Conservation (phyloP, 768 basidiomycete genomes). For the Hypsizygus marmoreus region DNA sequence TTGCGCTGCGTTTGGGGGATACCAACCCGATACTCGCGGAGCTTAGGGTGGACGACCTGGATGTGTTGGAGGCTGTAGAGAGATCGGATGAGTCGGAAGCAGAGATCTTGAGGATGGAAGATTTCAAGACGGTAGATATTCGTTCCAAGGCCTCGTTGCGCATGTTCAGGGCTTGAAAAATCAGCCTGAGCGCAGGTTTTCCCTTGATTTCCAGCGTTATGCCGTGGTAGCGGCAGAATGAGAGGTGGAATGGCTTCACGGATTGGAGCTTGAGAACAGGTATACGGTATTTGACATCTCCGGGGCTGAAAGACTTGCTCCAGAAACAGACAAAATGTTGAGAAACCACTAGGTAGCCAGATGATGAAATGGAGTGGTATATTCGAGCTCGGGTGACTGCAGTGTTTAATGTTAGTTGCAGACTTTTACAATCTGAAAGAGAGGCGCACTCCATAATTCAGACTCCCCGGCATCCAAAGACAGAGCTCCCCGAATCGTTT, state of each 20-base stretch:
- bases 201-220: constrained; percentile 47
- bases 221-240: constrained; percentile 32
- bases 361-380: constrained; percentile 32
- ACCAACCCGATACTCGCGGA: too few relatives aligned
- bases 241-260: constrained; percentile 34
- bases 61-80: constrained; percentile 7
- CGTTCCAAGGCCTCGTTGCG: constrained; percentile 47
- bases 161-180: constrained; percentile 42
- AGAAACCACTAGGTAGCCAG: constrained; percentile 46
- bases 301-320: constrained; percentile 41
- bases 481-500: constrained; percentile 30
- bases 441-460: constrained; percentile 35
- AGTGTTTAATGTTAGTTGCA: background rate
- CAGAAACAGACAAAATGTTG: constrained; percentile 45
- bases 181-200: constrained; percentile 47
- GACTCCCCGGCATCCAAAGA: constrained; percentile 30
- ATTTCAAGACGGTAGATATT: constrained; percentile 26
- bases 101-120: constrained; percentile 11
- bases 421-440: background rate
- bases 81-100: constrained; percentile 2
- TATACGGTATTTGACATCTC: constrained; percentile 45
- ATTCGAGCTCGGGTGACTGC: constrained; percentile 39
- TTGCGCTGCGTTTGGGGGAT: constrained; percentile 27
- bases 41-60: background rate
- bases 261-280: constrained; percentile 39